Evolutionary conservation across 768 basidiomycete species (phyloP).

Genomic region (Phaeolepiota aurea): DNA sequence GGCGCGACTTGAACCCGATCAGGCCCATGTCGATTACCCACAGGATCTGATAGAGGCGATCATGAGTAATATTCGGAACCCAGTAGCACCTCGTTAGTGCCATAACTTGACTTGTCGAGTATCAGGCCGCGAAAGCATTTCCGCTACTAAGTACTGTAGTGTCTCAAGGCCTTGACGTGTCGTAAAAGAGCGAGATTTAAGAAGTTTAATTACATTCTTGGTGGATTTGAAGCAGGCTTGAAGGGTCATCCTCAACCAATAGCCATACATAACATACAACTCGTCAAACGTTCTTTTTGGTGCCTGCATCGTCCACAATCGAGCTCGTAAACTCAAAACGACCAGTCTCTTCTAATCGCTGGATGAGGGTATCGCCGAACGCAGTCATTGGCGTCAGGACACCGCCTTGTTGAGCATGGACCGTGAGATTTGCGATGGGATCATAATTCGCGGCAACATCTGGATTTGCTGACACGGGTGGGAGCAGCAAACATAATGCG

Average conservation of each 20-base stretch:
- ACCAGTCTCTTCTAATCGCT: slow-evolving; percentile 53
- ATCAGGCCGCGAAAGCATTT: too few species aligned
- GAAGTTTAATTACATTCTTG: too few species aligned
- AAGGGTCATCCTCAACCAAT: too few species aligned
- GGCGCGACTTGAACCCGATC: neutral
- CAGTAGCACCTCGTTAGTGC: too few species aligned
- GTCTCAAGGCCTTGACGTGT: too few species aligned
- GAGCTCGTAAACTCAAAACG: slow-evolving; percentile 49
- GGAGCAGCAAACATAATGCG: slow-evolving; percentile 62
- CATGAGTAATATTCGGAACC: neutral
- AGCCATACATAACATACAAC: too few species aligned
- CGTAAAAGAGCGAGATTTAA: too few species aligned
- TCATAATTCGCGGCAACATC: slow-evolving; percentile 9
- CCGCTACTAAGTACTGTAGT: too few species aligned
- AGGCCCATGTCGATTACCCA: neutral
- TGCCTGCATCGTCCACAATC: slow-evolving; percentile 21
- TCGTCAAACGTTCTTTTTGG: slow-evolving; percentile 3
- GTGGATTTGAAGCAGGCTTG: too few species aligned
- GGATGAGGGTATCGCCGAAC: slow-evolving; percentile 68
- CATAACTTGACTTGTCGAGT: too few species aligned
- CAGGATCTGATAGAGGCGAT: neutral
- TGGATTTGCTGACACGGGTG: slow-evolving; percentile 17
- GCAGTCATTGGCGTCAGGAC: slow-evolving; percentile 79
- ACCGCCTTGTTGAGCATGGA: slow-evolving; percentile 58
- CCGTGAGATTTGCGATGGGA: slow-evolving; percentile 41